phyloP scores from a whole-genome alignment of 306 rosid genomes.

The Calophaca sinica region DNA sequence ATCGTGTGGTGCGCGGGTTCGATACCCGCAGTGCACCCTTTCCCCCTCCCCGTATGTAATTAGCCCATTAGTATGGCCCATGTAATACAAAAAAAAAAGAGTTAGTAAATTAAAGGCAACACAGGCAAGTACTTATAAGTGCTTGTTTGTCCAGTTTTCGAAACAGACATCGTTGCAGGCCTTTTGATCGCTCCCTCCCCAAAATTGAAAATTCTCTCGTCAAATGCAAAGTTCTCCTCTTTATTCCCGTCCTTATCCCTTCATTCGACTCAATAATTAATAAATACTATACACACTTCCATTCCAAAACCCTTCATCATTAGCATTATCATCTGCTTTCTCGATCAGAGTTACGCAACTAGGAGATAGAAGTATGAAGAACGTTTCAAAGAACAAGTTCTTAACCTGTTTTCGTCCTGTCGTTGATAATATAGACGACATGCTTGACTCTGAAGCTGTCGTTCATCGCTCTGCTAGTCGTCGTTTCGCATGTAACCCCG shows the following conservation, averaged over 20 bases:
- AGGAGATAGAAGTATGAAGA: slow-evolving; percentile 53
- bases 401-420: slow-evolving; percentile 76
- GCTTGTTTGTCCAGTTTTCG: not conserved
- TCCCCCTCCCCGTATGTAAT: too few species aligned
- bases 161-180: slow-evolving; percentile 44
- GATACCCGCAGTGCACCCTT: too few species aligned
- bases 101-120: not conserved
- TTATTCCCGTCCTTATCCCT: slow-evolving; percentile 30
- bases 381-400: slow-evolving; percentile 63
- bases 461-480: slow-evolving; percentile 29
- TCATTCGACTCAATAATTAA: slow-evolving; percentile 5
- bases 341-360: not conserved
- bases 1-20: too few species aligned
- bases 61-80: too few species aligned
- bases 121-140: slow-evolving; percentile 1
- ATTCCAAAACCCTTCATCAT: not conserved
- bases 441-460: slow-evolving; percentile 44
- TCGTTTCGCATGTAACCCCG: slow-evolving; percentile 9
- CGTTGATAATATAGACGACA: slow-evolving; percentile 56
- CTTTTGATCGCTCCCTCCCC: slow-evolving; percentile 2
- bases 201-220: not conserved
- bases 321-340: not conserved
- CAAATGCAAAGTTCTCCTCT: slow-evolving; percentile 25
- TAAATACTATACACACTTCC: not conserved
- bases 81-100: too few species aligned